Conservation (phyloP, 768 basidiomycete species). For the Pleurotus platypus region DNA sequence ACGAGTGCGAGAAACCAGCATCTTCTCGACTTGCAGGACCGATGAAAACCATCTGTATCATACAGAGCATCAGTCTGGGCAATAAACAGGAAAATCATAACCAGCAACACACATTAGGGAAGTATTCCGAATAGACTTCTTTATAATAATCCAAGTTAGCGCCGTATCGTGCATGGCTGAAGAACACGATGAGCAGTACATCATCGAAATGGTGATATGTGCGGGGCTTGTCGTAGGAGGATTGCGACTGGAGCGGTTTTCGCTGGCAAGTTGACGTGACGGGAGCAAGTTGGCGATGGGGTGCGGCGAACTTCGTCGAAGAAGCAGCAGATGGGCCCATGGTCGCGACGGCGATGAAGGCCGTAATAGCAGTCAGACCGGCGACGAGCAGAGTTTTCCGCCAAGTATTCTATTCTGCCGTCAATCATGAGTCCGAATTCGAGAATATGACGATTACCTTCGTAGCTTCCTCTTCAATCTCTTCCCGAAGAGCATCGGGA, state of each 20-base stretch:
- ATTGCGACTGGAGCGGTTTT: neutral
- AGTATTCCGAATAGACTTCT: slow-evolving; percentile 43
- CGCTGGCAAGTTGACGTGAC: neutral
- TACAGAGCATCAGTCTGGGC: neutral
- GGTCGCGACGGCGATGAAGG: neutral
- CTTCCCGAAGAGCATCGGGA: neutral
- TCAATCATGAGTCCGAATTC: neutral
- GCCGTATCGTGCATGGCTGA: slow-evolving; percentile 46
- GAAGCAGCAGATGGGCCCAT: neutral
- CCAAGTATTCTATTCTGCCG: neutral
- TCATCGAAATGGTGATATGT: slow-evolving; percentile 32
- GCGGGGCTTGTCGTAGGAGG: neutral
- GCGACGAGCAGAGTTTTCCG: neutral
- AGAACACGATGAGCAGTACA: slow-evolving; percentile 44
- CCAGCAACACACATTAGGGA: slow-evolving; percentile 39
- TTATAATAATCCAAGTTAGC: slow-evolving; percentile 42
- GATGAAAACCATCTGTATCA: slow-evolving; percentile 40
- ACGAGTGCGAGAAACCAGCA: slow-evolving; percentile 42
- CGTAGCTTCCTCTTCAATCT: neutral
- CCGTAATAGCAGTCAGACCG: neutral
- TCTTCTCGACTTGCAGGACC: slow-evolving; percentile 45
- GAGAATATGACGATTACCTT: neutral
- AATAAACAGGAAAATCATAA: neutral
- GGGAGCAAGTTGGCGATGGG: neutral
- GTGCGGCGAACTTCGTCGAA: neutral